A percentile compares a stretch with the other conserved stretches of the same genome.
phyloP scores from a whole-genome alignment of 2,329 filamentous ascomycete species.

The Clonostachys byssicola region DNA sequence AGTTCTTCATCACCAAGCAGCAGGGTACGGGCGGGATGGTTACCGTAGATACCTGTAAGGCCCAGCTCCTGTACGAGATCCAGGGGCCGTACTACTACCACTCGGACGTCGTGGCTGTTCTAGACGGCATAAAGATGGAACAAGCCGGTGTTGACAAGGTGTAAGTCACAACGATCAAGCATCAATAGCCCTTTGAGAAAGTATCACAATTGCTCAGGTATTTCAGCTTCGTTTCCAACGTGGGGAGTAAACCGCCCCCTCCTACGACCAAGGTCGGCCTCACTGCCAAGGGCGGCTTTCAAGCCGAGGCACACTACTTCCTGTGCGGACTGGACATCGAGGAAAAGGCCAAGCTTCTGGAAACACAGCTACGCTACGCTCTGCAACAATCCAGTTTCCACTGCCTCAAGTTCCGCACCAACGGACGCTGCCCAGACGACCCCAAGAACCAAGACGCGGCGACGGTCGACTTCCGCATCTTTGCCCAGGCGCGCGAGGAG shows the following conservation, averaged over 20 bases:
- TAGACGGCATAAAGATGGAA: constrained; percentile 29
- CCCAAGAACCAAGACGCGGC: constrained; percentile 33
- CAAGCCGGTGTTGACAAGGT: constrained; percentile 12
- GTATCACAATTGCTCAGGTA: background rate
- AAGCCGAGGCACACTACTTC: constrained; percentile 36
- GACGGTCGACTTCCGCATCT: constrained; percentile 38
- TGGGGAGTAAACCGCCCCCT: background rate
- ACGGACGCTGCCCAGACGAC: constrained; percentile 29
- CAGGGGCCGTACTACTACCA: constrained; percentile 34
- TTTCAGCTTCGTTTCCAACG: background rate
- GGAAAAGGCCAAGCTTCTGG: constrained; percentile 33
- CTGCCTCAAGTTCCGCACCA: constrained; percentile 20
- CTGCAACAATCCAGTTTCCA: constrained; percentile 22
- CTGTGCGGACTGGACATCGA: constrained; percentile 31
- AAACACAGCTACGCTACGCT: constrained; percentile 19
- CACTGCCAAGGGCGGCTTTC: constrained; percentile 32
- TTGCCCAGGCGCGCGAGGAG: constrained; percentile 35
- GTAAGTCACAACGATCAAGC: constrained; percentile 25
- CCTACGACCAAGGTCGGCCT: constrained; percentile 20
- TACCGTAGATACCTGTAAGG: constrained; percentile 16
- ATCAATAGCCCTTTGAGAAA: constrained; percentile 29
- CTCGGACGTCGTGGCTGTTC: constrained; percentile 32
- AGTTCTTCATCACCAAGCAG: constrained; percentile 22
- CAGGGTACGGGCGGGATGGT: constrained; percentile 22
- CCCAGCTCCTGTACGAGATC: constrained; percentile 34